Conservation (phyloP, 2,329 filamentous ascomycete genomes). For the Fusarium mexicanum region DNA sequence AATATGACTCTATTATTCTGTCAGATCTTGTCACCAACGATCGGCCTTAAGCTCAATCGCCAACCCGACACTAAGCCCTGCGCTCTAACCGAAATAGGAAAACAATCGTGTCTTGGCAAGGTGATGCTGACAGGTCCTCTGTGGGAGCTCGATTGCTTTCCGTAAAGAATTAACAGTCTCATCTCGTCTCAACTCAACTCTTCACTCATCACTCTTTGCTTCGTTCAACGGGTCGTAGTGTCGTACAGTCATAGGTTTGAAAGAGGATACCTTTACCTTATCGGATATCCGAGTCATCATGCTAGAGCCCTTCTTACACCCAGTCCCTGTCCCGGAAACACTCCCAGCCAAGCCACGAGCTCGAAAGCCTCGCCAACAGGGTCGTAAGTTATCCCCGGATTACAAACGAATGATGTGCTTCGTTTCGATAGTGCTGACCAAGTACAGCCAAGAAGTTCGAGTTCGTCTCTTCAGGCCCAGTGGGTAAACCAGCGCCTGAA, state of each 20-base stretch:
- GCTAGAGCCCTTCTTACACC: conserved; percentile 16
- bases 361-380: not conserved
- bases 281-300: conserved; percentile 6
- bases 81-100: conserved; percentile 37
- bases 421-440: not conserved
- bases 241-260: not conserved
- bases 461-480: conserved; percentile 40
- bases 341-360: not conserved
- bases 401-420: not conserved
- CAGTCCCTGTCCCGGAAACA: not conserved
- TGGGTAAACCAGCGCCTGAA: conserved; percentile 37
- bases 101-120: conserved; percentile 35
- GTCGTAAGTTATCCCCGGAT: conserved; percentile 2
- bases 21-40: fast-evolving
- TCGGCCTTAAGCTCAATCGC: not conserved
- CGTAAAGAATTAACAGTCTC: conserved; percentile 23
- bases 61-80: not conserved
- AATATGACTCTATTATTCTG: not conserved
- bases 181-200: not conserved
- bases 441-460: conserved; percentile 39
- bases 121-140: not conserved
- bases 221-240: fast-evolving
- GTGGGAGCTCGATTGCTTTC: conserved; percentile 13
- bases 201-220: not conserved
- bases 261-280: not conserved